Conservation (phyloP, 495 filamentous ascomycete genomes). For the Hypoxylon lienhwacheense region DNA sequence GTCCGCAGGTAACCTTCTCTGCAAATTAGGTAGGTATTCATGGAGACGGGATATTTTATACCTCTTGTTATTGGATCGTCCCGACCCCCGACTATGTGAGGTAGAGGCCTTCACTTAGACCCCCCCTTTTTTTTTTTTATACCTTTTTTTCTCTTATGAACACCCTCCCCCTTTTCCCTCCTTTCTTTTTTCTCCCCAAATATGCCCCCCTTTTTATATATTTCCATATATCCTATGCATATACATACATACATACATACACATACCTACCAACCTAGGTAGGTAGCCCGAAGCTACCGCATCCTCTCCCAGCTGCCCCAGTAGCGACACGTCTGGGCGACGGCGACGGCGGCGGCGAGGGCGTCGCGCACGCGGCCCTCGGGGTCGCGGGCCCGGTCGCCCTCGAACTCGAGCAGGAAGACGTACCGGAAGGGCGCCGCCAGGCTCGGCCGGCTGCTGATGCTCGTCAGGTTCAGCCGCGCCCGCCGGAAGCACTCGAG, state of each 20-base stretch:
- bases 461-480: conserved; percentile 83
- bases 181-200: not conserved
- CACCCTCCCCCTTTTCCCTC: not conserved
- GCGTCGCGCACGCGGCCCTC: conserved; percentile 55
- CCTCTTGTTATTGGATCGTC: too few relatives aligned
- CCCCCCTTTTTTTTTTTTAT: conserved; percentile 1
- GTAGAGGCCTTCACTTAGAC: too few relatives aligned
- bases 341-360: conserved; percentile 45
- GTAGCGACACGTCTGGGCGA: conserved; percentile 53
- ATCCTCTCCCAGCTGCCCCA: conserved; percentile 58
- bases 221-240: not conserved
- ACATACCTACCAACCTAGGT: not conserved
- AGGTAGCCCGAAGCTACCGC: conserved; percentile 19
- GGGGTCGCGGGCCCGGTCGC: conserved; percentile 51
- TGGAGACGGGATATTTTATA: too few relatives aligned
- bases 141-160: too few relatives aligned
- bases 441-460: conserved; percentile 81
- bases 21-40: too few relatives aligned
- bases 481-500: conserved; percentile 73
- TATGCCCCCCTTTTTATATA: not conserved
- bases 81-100: too few relatives aligned
- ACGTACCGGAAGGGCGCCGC: conserved; percentile 82
- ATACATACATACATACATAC: too few relatives aligned
- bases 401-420: conserved; percentile 90
- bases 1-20: too few relatives aligned